phyloP scores from a whole-genome alignment of 768 basidiomycete genomes.

The Floccularia luteovirens region DNA sequence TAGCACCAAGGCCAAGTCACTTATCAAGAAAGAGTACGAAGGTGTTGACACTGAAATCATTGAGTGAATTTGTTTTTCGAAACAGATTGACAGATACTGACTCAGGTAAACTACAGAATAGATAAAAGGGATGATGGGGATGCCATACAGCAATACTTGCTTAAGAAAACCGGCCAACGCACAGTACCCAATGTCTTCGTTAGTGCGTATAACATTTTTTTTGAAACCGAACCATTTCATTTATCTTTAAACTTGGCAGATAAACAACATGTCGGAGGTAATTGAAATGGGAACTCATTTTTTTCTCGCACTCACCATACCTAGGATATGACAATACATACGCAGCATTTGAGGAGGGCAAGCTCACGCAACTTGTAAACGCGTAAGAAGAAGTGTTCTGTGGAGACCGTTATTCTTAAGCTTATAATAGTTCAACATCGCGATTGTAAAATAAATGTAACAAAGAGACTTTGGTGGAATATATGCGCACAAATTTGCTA shows the following conservation, averaged over 20 bases:
- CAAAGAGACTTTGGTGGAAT: neutral
- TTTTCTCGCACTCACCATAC: neutral
- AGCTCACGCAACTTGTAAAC: conserved; percentile 18
- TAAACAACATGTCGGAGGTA: conserved; percentile 50
- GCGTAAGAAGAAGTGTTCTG: conserved; percentile 16
- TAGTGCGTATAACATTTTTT: conserved; percentile 32
- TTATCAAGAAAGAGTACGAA: conserved; percentile 33
- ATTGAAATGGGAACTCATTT: conserved; percentile 1
- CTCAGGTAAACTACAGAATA: conserved; percentile 29
- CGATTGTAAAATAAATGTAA: too few species aligned
- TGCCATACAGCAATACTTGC: conserved; percentile 62
- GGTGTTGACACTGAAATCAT: conserved; percentile 27
- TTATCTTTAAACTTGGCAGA: conserved; percentile 18
- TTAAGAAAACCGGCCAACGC: conserved; percentile 53
- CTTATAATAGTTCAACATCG: too few species aligned
- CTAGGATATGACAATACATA: conserved; percentile 31
- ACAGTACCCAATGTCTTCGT: conserved; percentile 79
- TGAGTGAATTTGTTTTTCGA: conserved; percentile 36
- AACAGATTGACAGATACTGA: neutral
- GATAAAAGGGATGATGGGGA: conserved; percentile 49
- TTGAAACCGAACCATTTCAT: neutral
- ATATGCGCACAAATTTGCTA: neutral
- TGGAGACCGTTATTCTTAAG: too few species aligned
- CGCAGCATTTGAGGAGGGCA: conserved; percentile 20
- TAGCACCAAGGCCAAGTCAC: conserved; percentile 38